A percentile compares a stretch with the other conserved stretches of the same genome.
phyloP scores from a whole-genome alignment of 805 yeast species.

The Candida krabiensis region DNA sequence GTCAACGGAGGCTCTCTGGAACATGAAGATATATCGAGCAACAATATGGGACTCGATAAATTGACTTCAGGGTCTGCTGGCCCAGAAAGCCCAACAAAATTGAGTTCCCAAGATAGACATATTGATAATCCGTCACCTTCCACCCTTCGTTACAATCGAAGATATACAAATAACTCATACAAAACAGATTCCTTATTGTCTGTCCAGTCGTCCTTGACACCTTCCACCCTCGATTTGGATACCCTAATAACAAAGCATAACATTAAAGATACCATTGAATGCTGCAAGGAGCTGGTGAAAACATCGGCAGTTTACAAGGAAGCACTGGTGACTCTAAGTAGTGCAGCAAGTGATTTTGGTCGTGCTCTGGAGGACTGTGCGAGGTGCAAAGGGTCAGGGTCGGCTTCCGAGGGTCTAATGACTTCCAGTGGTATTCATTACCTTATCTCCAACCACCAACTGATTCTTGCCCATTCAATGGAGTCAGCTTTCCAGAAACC shows the following conservation, averaged over 20 bases:
- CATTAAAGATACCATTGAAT: slow-evolving; percentile 47
- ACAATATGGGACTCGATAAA: background rate
- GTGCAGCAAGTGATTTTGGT: slow-evolving; percentile 72
- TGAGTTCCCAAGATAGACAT: background rate
- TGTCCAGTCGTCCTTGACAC: slow-evolving; percentile 45
- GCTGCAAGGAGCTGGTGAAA: slow-evolving; percentile 46
- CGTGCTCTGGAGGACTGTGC: slow-evolving; percentile 65
- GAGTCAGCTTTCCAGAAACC: slow-evolving; percentile 57
- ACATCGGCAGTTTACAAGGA: slow-evolving; percentile 48
- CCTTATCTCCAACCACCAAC: slow-evolving; percentile 74
- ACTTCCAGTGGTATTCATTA: slow-evolving; percentile 78
- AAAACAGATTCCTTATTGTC: slow-evolving; percentile 34
- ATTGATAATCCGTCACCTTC: slow-evolving; percentile 1
- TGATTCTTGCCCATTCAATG: slow-evolving; percentile 60
- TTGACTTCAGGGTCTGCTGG: slow-evolving; percentile 1
- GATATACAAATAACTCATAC: slow-evolving; percentile 12
- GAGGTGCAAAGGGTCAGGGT: slow-evolving; percentile 59
- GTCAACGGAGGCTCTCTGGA: slow-evolving; percentile 35
- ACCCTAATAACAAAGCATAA: slow-evolving; percentile 61
- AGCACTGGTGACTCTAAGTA: slow-evolving; percentile 48
- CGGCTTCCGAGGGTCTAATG: slow-evolving; percentile 60
- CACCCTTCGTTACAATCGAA: slow-evolving; percentile 3
- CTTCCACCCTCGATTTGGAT: slow-evolving; percentile 60
- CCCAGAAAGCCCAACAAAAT: background rate
- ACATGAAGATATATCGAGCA: background rate